A percentile compares a stretch with the other conserved stretches of the same genome.
Conservation (phyloP, 441 rosid species). For the Jatropha podagrica region DNA sequence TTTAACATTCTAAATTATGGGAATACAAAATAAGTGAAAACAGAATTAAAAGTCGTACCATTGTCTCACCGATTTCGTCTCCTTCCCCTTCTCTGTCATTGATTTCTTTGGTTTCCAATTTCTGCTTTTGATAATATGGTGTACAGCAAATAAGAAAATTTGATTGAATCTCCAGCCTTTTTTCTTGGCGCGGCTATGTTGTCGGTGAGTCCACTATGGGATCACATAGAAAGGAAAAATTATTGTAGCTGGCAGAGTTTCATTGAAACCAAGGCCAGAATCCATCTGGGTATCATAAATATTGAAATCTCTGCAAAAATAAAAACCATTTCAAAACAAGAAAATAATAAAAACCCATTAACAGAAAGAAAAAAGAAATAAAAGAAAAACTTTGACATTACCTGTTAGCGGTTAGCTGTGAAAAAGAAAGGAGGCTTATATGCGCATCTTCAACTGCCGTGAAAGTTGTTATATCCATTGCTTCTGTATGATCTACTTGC, state of each 20-base stretch:
- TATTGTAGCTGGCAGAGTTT: slow-evolving; percentile 21
- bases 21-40: too few species aligned
- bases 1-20: too few species aligned
- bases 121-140: too few species aligned
- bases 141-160: not conserved
- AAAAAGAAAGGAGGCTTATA: slow-evolving; percentile 30
- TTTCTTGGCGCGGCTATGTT: slow-evolving; percentile 36
- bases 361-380: not conserved
- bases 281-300: slow-evolving; percentile 31
- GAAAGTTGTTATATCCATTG: not conserved
- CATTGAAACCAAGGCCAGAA: slow-evolving; percentile 23
- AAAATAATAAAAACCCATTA: not conserved
- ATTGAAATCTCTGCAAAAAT: slow-evolving; percentile 31
- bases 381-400: not conserved
- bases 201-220: slow-evolving; percentile 44
- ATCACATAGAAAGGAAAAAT: slow-evolving; percentile 28
- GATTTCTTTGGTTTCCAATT: too few species aligned
- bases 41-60: too few species aligned
- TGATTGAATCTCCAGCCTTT: slow-evolving; percentile 33
- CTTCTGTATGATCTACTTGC: too few species aligned
- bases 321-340: not conserved
- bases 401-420: slow-evolving; percentile 34
- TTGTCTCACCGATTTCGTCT: too few species aligned
- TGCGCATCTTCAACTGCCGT: slow-evolving; percentile 52
- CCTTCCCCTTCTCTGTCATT: too few species aligned